phyloP scores from a whole-genome alignment of 768 basidiomycete genomes.

The Candolleomyces eurysporus region DNA sequence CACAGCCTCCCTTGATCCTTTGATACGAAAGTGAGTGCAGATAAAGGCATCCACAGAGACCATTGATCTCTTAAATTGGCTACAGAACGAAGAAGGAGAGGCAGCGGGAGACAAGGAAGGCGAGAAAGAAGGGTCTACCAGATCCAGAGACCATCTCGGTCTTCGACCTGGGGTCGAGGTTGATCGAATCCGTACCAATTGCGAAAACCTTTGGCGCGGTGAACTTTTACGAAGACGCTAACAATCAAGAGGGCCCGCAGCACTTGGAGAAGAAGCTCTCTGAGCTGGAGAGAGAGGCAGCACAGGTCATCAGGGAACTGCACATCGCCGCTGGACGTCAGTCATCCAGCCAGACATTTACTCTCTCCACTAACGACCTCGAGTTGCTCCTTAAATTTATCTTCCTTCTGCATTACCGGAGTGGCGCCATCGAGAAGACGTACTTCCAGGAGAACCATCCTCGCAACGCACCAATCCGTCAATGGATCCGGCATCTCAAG shows the following conservation, averaged over 20 bases:
- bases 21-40: neutral
- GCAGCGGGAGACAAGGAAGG: neutral
- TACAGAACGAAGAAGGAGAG: neutral
- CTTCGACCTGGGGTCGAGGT: slow-evolving; percentile 14
- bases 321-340: too few species aligned
- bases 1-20: neutral
- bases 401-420: slow-evolving; percentile 27
- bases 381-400: slow-evolving; percentile 24
- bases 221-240: slow-evolving; percentile 22
- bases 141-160: slow-evolving; percentile 13
- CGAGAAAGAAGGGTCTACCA: slow-evolving; percentile 3
- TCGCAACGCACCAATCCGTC: slow-evolving; percentile 11
- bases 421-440: slow-evolving; percentile 12
- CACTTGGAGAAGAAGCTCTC: slow-evolving; percentile 15
- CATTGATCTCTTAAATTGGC: neutral
- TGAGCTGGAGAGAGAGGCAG: too few species aligned
- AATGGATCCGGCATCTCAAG: slow-evolving; percentile 17
- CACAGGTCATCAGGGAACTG: slow-evolving; percentile 6
- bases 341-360: too few species aligned
- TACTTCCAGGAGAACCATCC: slow-evolving; percentile 22
- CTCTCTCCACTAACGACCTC: too few species aligned
- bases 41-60: neutral
- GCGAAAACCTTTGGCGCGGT: slow-evolving; percentile 15
- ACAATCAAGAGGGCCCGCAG: slow-evolving; percentile 17
- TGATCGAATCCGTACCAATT: slow-evolving; percentile 13